Base-by-base conservation (phyloP, 345 rosid genomes). In the Carallia brachiata region DNA sequence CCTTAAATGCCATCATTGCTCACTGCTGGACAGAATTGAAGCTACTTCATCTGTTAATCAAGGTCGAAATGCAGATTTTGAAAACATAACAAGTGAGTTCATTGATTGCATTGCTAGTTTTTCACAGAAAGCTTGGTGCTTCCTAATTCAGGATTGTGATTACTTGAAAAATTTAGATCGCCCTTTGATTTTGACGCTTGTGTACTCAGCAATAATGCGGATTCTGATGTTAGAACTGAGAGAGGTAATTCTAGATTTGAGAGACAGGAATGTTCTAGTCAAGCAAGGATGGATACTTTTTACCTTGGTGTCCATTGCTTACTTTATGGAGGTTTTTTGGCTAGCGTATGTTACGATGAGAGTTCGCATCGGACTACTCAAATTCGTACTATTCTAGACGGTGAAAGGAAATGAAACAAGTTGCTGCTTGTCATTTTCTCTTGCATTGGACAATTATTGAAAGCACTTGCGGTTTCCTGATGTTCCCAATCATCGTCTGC, bases 261-360 rank as follows among this genome's bases (percentile, higher is more conserved):
- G 39, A 70, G 62, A 7, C 48, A 65, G 54, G 75, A 54, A 67
- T 68, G 54, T 6, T 63, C 30, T 27, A 62, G 65, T 60, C 77
- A 78, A 48, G 72, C 44, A 58, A 84, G 71, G 74, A 37, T 40
- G 32, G 52, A 53, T 18, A 36, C 84, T 53, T 80, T 68, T 59
- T 58, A 75, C 75, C 91, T 90, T 50, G 92, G 88, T 61, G 73
- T 83, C 52, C 97, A 93, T 69, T 89, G 97, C 79, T 73, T 82
- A 56, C 70, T 77, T 1, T 90, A 81, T 50, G 92, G 92, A 44
- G 75, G 78, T 44, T 68, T 78, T 53, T 68, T 90, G 31, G 73
- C 79, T 6, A 69, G 76, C 36, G 61, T 84, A 66, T 89, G 90
- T 75, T 86, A 84, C 17, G 87, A 85, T 60, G 67, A 52, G 19